Percentiles rank a stretch among this genome's conserved stretches.
Conservation (phyloP, 192 early-diverging fungal species). For the Thoreauomyces humboldtii region DNA sequence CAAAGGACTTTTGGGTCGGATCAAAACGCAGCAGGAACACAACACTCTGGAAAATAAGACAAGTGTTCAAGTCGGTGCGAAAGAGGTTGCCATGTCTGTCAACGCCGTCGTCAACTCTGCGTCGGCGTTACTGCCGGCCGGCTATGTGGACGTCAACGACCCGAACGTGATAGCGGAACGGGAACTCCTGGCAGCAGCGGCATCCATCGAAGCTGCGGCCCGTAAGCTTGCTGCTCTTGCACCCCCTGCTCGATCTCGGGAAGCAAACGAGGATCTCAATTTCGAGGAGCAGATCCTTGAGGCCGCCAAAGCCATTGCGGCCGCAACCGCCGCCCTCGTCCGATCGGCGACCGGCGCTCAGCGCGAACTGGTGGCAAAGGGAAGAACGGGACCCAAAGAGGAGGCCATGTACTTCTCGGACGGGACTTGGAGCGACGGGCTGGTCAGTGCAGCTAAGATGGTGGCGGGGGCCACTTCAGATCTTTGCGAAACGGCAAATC, state of each 20-base stretch:
- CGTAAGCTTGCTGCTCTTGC: conserved; percentile 45
- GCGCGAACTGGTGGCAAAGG: conserved; percentile 46
- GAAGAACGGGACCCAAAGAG: conserved; percentile 24
- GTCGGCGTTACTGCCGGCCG: conserved; percentile 39
- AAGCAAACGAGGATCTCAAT: conserved; percentile 41
- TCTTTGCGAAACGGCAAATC: conserved; percentile 54
- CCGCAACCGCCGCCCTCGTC: conserved; percentile 50
- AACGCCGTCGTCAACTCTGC: conserved; percentile 42
- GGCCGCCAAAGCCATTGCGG: conserved; percentile 54
- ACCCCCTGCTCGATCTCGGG: conserved; percentile 26
- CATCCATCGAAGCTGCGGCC: conserved; percentile 55
- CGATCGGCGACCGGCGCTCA: conserved; percentile 53
- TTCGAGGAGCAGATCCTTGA: conserved; percentile 58
- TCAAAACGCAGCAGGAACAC: conserved; percentile 30
- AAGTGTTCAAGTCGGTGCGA: conserved; percentile 36
- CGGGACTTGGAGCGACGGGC: conserved; percentile 61
- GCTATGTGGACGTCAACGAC: conserved; percentile 61
- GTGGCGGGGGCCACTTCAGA: conserved; percentile 47
- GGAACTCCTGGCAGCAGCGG: conserved; percentile 52
- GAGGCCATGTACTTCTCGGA: conserved; percentile 49
- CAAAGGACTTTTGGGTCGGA: conserved; percentile 31
- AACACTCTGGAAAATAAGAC: conserved; percentile 29
- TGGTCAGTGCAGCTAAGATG: conserved; percentile 56
- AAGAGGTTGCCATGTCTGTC: conserved; percentile 41
- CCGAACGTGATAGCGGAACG: conserved; percentile 59